These are phyloP conservation scores for Neonectria punicea DNA, from an alignment of 2,329 filamentous ascomycete species.

Conservation along the genomic window DNA sequence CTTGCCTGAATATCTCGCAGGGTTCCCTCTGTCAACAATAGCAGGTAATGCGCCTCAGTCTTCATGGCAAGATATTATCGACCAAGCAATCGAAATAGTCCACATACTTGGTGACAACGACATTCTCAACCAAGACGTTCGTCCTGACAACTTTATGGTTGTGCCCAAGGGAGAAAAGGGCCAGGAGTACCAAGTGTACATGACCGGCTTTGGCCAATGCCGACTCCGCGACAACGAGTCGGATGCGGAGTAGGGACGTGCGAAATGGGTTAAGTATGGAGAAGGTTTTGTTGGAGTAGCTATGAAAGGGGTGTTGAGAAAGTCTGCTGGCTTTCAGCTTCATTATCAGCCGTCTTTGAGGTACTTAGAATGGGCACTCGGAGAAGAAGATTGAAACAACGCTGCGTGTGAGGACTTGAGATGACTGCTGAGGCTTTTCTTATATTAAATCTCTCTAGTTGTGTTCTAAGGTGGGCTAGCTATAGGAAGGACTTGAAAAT, in stretches of 20 bases:
- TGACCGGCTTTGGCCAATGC: constrained; percentile 41
- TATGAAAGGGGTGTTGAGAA: constrained; percentile 26
- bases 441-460: too few species aligned
- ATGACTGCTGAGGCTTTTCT: too few species aligned
- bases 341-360: constrained; percentile 12
- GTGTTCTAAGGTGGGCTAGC: too few species aligned
- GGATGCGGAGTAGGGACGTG: constrained; percentile 32
- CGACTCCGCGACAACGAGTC: constrained; percentile 35
- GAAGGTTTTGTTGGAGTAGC: constrained; percentile 34
- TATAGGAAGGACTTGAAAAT: too few species aligned
- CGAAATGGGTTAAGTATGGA: constrained; percentile 36
- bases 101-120: too few species aligned
- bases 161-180: neutral
- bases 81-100: too few species aligned
- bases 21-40: too few species aligned
- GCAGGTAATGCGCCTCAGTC: too few species aligned
- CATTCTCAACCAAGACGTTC: constrained; percentile 36
- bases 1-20: too few species aligned
- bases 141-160: constrained; percentile 39
- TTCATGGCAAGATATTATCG: too few species aligned
- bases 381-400: neutral
- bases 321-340: constrained; percentile 24
- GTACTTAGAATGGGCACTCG: constrained; percentile 23
- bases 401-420: too few species aligned
- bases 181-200: constrained; percentile 28